Percentiles rank a stretch among this genome's conserved stretches.
phyloP scores from a whole-genome alignment of 106 monocot genomes.

The Dendrobium huoshanense region DNA sequence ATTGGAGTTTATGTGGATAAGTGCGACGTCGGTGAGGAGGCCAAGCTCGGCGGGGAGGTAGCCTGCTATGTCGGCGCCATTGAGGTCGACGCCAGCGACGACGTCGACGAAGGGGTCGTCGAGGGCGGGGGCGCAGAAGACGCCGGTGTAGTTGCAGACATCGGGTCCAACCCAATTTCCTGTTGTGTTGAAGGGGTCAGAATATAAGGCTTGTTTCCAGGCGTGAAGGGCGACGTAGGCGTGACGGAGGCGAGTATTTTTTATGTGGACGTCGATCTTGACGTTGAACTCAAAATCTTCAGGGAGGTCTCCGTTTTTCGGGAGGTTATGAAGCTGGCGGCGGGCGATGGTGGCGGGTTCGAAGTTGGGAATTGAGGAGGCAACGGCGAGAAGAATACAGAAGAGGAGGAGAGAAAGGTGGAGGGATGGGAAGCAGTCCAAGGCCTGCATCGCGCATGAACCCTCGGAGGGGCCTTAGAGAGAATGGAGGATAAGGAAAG shows the following conservation, averaged over 20 bases:
- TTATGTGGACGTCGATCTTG: slow-evolving; percentile 14
- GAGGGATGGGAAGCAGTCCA: slow-evolving; percentile 5
- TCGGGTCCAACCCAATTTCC: slow-evolving; percentile 31
- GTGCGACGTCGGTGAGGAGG: slow-evolving; percentile 46
- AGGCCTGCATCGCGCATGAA: slow-evolving; percentile 3
- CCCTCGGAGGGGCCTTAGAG: not conserved
- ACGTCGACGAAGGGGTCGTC: slow-evolving; percentile 21
- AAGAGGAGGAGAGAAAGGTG: not conserved
- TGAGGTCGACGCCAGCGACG: slow-evolving; percentile 70
- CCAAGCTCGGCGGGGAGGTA: slow-evolving; percentile 66
- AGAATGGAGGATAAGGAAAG: not conserved
- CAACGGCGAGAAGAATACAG: not conserved
- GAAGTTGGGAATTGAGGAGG: slow-evolving; percentile 1
- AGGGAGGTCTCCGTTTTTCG: slow-evolving; percentile 25
- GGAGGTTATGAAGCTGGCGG: slow-evolving; percentile 31
- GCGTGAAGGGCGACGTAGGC: slow-evolving; percentile 51
- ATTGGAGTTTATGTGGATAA: slow-evolving; percentile 81
- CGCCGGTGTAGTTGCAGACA: slow-evolving; percentile 37
- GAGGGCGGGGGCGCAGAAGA: slow-evolving; percentile 33
- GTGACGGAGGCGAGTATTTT: slow-evolving; percentile 21
- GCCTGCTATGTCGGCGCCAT: slow-evolving; percentile 69
- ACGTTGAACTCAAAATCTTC: slow-evolving; percentile 10
- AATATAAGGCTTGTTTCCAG: slow-evolving; percentile 41
- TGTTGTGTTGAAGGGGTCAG: slow-evolving; percentile 38
- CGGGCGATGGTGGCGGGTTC: slow-evolving; percentile 13